Evolutionary conservation across 1,139 yeast genomes (phyloP), one percentile per base, ranked within the genome.

Genomic region (Sugiyamaella novakii): DNA sequence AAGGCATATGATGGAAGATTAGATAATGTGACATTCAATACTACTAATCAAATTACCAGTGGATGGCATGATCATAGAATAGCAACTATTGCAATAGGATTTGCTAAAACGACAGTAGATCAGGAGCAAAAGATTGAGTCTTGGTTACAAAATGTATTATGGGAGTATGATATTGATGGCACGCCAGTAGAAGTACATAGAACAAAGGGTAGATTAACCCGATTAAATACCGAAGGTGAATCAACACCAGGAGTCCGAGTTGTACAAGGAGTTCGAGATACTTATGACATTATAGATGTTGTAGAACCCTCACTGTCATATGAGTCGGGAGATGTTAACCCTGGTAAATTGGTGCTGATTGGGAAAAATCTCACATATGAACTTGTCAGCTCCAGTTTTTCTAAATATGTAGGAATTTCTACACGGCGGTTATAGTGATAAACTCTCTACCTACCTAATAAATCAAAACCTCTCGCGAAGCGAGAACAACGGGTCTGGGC

Each of bases 231-330:
- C 1, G 53, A 52, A 1, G 81, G 77, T n/a, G 10, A 2, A n/a
- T 22, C 29, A 7, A 12, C 27, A 19, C 14, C 7, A n/a, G 73
- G 78, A 53, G 59, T 64, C 19, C 60, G 59, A 39, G 89, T 92
- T 1, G 70, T 92, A n/a, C 98, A 92, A 64, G 98, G 95, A 3
- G 98, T 92, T 0, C 73, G 98, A 53, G 95, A 88, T 52, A 87
- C 96, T 0, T 92, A 88, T 66, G 98, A 92, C 55, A 74, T 88
- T 1, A 76, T 84, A 4, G 80, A 78, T 12, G 79, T 78, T 0
- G 71, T 68, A 1, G 47, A 67, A 6, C 19, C 19, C 18, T 14
- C 35, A 18, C 36, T 3, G 12, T 25, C 46, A 28, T 52, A 52
- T 29, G 53, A 52, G 1, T 63, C 71, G 15, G 74, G 75, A 5